A percentile compares a stretch with the other conserved stretches of the same genome.
These are phyloP conservation scores for Tetracladium setigerum DNA, from an alignment of 495 filamentous ascomycete species.

Conservation along the genomic window DNA sequence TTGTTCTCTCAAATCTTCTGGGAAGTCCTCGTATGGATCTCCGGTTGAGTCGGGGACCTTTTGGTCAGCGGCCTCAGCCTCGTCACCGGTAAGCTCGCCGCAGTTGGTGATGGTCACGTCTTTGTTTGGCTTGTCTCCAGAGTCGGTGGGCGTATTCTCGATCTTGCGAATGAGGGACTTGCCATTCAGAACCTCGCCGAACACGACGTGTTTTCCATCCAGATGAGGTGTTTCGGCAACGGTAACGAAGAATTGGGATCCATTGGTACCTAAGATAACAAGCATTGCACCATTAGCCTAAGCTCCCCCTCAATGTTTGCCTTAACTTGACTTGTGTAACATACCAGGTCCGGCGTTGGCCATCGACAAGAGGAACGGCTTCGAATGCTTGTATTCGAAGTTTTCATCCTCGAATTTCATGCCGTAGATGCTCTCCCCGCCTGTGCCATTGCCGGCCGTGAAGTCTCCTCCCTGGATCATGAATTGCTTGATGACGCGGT, in stretches of 20 bases:
- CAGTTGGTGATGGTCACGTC: conserved; percentile 76
- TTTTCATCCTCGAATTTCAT: conserved; percentile 98
- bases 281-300: background rate
- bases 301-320: background rate
- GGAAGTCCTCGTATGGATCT: conserved; percentile 93
- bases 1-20: conserved; percentile 55
- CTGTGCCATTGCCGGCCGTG: conserved; percentile 88
- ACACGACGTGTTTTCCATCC: conserved; percentile 96
- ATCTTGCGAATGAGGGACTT: conserved; percentile 87
- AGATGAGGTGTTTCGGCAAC: conserved; percentile 90
- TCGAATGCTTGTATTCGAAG: conserved; percentile 87
- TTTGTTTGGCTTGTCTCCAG: conserved; percentile 66
- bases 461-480: conserved; percentile 99
- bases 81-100: conserved; percentile 70
- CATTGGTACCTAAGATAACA: conserved; percentile 63
- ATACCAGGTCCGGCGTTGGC: conserved; percentile 92
- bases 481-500: conserved; percentile 95
- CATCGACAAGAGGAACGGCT: conserved; percentile 93
- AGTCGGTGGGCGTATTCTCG: conserved; percentile 74
- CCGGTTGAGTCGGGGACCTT: conserved; percentile 71
- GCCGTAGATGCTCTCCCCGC: conserved; percentile 96
- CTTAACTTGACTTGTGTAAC: conserved; percentile 17
- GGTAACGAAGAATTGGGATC: conserved; percentile 96
- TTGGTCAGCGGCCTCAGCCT: conserved; percentile 51
- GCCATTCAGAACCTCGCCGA: conserved; percentile 88